Conservation (phyloP, 179 eudicot genomes). For the Carnegiea gigantea region DNA sequence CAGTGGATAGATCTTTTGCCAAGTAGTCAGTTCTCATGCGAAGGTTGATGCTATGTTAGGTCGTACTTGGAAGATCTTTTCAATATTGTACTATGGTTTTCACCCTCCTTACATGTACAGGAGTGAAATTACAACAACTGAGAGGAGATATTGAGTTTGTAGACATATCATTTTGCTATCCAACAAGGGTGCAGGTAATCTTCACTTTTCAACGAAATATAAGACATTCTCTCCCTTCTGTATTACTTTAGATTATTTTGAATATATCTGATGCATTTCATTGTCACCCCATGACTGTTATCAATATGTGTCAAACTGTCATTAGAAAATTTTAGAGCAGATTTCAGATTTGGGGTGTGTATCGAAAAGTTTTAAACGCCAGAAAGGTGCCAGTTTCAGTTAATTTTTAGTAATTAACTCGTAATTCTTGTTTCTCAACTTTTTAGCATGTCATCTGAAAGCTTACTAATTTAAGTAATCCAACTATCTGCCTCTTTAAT, state of each 20-base stretch:
- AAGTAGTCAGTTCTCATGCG: slow-evolving; percentile 42
- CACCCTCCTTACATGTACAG: slow-evolving; percentile 21
- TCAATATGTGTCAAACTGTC: no score
- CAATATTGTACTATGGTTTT: background rate
- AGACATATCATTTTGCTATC: slow-evolving; percentile 42
- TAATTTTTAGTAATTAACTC: no score
- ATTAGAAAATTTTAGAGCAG: no score
- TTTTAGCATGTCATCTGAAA: no score
- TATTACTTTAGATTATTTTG: background rate
- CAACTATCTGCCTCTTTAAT: no score
- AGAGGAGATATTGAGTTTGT: slow-evolving; percentile 41
- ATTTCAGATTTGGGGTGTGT: no score
- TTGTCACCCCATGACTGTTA: no score
- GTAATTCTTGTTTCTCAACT: no score
- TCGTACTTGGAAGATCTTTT: slow-evolving; percentile 10
- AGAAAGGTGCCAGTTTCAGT: no score
- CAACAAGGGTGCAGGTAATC: slow-evolving; percentile 40
- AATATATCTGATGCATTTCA: no score
- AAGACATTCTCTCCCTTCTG: background rate
- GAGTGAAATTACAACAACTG: slow-evolving; percentile 36
- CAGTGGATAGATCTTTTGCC: slow-evolving; percentile 52
- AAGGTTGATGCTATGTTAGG: slow-evolving; percentile 33
- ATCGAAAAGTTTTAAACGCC: no score
- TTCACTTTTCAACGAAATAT: background rate
- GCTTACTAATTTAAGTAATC: no score